A percentile compares a stretch with the other conserved stretches of the same genome.
Conservation (phyloP, 192 early-diverging fungal genomes). For the Phlyctochytrium arcticum region DNA sequence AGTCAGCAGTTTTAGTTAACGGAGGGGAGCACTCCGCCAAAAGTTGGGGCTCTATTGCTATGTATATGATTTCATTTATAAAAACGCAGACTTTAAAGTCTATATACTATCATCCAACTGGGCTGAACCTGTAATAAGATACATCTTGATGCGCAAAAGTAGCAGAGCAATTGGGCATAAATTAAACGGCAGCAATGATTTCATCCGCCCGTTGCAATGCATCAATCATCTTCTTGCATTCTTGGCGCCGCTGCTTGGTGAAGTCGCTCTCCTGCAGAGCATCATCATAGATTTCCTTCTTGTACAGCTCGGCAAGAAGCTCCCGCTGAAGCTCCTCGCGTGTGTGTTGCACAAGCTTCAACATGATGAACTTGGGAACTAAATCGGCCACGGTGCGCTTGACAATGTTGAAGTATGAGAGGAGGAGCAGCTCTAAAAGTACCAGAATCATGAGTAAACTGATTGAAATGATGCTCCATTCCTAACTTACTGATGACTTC, state of each 20-base stretch:
- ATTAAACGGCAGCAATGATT: constrained; percentile 47
- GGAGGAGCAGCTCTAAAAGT: constrained; percentile 78
- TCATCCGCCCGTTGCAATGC: constrained; percentile 81
- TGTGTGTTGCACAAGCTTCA: constrained; percentile 85
- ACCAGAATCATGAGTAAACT: neutral
- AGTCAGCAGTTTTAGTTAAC: too few species aligned
- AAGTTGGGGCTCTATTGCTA: too few species aligned
- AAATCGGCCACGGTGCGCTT: constrained; percentile 96
- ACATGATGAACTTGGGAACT: constrained; percentile 98
- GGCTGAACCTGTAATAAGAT: too few species aligned
- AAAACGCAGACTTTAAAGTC: too few species aligned
- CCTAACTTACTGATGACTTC: constrained; percentile 93
- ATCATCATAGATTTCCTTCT: constrained; percentile 89
- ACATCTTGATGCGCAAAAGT: neutral
- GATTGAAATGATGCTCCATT: neutral
- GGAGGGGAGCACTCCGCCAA: too few species aligned
- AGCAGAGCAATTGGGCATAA: neutral
- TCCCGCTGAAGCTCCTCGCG: constrained; percentile 96
- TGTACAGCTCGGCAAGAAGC: constrained; percentile 93
- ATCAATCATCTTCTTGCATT: constrained; percentile 98
- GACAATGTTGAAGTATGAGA: constrained; percentile 98
- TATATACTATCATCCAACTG: too few species aligned
- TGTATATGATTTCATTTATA: too few species aligned
- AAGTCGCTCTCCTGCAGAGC: constrained; percentile 93
- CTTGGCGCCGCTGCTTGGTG: constrained; percentile 83